Percentiles rank a stretch among this genome's conserved stretches.
Evolutionary conservation across 1,139 yeast genomes (phyloP).

Genomic region (Suhomyces chickasaworum): DNA sequence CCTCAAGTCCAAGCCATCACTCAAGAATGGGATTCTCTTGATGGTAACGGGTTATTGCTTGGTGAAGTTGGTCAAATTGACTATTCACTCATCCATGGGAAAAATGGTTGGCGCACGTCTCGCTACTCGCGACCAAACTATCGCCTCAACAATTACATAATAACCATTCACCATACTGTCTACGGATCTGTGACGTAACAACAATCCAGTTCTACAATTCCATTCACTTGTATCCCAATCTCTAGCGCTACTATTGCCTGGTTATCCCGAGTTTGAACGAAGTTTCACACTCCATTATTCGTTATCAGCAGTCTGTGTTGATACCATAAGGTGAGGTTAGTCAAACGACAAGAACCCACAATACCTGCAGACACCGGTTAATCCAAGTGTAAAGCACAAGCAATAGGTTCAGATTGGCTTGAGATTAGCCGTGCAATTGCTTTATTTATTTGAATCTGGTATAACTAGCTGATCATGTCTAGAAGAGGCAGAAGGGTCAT

Average conservation of each 20-base stretch:
- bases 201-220: not conserved
- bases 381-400: not conserved
- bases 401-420: not conserved
- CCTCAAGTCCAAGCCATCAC: not conserved
- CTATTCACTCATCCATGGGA: not conserved
- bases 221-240: not conserved
- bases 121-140: not conserved
- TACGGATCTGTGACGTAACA: not conserved
- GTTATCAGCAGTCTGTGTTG: not conserved
- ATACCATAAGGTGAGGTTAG: not conserved
- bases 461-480: constrained; percentile 1
- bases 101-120: constrained; percentile 1
- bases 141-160: not conserved
- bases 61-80: not conserved
- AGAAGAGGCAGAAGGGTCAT: constrained; percentile 19
- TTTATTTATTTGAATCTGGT: not conserved
- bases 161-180: not conserved
- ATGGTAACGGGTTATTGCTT: not conserved
- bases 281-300: not conserved
- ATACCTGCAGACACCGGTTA: not conserved
- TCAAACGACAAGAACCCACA: not conserved
- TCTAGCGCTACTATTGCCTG: not conserved
- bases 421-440: not conserved
- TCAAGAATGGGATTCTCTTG: not conserved
- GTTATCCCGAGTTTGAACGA: not conserved